phyloP scores from a whole-genome alignment of 1,139 yeast species.

The Blastobotrys buckinghamii region DNA sequence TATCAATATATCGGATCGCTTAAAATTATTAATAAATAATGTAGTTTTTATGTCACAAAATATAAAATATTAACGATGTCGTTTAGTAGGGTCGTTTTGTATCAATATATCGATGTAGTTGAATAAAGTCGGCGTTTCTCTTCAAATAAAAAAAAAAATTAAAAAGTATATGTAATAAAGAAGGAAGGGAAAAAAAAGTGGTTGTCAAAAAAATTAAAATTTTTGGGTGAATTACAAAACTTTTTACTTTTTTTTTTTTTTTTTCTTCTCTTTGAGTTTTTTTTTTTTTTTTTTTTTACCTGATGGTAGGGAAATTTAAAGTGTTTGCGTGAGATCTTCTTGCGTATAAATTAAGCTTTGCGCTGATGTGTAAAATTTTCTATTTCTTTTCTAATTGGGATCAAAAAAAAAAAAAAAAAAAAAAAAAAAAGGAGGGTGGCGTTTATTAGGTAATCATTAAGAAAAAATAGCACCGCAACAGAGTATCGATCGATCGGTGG shows the following conservation, averaged over 20 bases:
- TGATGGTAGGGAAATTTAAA: background rate
- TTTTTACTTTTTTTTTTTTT: background rate
- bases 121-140: background rate
- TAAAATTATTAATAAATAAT: too few relatives aligned
- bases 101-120: too few relatives aligned
- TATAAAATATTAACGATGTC: too few relatives aligned
- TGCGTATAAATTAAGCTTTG: background rate
- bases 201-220: background rate
- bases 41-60: too few relatives aligned
- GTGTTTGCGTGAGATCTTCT: background rate
- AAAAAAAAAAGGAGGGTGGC: too few relatives aligned
- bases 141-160: background rate
- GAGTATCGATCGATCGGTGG: too few relatives aligned
- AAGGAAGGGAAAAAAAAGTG: background rate
- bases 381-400: background rate
- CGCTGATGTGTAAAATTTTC: background rate
- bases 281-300: background rate
- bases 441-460: too few relatives aligned
- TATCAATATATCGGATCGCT: too few relatives aligned
- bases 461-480: too few relatives aligned
- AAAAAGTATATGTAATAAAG: background rate
- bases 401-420: conserved; percentile 1
- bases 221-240: background rate
- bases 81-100: too few relatives aligned
- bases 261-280: background rate